Percentiles rank a stretch among this genome's conserved stretches.
Conservation (phyloP, 495 filamentous ascomycete species). For the Podospora fimiseda region DNA sequence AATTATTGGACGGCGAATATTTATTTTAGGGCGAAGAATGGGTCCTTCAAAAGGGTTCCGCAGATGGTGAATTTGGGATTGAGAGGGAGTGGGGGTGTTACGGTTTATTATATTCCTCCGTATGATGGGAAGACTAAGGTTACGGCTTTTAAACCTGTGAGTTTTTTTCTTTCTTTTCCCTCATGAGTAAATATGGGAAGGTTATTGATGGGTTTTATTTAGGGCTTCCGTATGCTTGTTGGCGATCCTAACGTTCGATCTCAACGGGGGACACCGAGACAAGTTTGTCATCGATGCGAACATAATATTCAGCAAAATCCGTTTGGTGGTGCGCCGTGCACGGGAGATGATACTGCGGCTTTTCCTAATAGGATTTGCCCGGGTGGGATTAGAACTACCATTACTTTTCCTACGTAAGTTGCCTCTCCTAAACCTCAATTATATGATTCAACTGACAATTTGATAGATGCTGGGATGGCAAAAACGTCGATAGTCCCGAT, state of each 20-base stretch:
- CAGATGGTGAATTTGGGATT: conserved; percentile 12
- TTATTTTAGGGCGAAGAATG: conserved; percentile 30
- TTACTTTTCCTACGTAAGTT: not conserved
- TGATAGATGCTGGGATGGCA: conserved; percentile 50
- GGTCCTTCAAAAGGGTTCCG: conserved; percentile 31
- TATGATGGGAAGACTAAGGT: conserved; percentile 29
- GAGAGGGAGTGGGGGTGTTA: conserved; percentile 28
- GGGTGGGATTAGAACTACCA: not conserved
- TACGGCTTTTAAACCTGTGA: conserved; percentile 36
- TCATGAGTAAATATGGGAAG: too few relatives aligned
- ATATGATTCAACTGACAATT: too few relatives aligned
- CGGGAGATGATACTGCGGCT: conserved; percentile 10
- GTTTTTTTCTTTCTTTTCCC: not conserved
- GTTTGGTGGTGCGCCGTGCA: conserved; percentile 13
- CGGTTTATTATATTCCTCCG: conserved; percentile 34
- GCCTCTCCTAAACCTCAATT: too few relatives aligned
- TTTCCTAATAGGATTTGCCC: conserved; percentile 12
- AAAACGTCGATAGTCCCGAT: conserved; percentile 46
- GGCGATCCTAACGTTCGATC: conserved; percentile 45
- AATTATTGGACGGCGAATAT: conserved; percentile 38
- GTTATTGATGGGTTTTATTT: not conserved
- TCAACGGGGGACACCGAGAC: conserved; percentile 6
- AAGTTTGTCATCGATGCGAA: conserved; percentile 13
- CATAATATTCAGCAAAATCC: too few relatives aligned
- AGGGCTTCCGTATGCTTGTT: conserved; percentile 64